Percentiles rank a stretch among this genome's conserved stretches.
phyloP scores from a whole-genome alignment of 2,329 filamentous ascomycete genomes.

The Simplicillium sp. region DNA sequence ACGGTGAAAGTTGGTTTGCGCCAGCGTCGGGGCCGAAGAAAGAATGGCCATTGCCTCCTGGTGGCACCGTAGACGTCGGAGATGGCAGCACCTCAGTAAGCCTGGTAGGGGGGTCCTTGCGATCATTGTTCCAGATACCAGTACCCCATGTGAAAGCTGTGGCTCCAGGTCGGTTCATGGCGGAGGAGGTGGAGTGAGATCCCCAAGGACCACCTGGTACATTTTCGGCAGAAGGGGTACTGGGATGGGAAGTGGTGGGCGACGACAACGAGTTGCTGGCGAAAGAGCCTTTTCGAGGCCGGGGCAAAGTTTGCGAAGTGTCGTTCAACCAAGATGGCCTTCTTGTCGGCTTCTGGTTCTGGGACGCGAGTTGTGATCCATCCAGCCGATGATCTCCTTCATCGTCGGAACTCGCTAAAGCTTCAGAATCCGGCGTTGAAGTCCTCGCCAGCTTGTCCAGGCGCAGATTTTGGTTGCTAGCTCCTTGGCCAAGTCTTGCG shows the following conservation, averaged over 20 bases:
- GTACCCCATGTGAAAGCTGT: constrained; percentile 62
- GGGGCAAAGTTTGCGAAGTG: constrained; percentile 52
- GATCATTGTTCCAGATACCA: constrained; percentile 73
- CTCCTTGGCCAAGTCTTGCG: constrained; percentile 40
- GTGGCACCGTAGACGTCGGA: constrained; percentile 54
- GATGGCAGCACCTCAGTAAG: constrained; percentile 67
- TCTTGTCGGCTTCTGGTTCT: constrained; percentile 53
- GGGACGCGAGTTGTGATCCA: constrained; percentile 33
- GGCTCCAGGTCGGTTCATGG: constrained; percentile 35
- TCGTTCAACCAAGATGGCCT: constrained; percentile 84
- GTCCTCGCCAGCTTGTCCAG: constrained; percentile 73
- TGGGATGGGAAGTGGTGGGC: constrained; percentile 70
- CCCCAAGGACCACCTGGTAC: constrained; percentile 43
- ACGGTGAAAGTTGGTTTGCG: constrained; percentile 39
- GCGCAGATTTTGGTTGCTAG: constrained; percentile 52
- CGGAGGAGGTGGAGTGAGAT: constrained; percentile 37
- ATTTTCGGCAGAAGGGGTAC: constrained; percentile 62
- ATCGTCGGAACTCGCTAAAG: constrained; percentile 87
- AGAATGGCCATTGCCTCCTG: constrained; percentile 28
- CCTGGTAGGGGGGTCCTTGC: constrained; percentile 68
- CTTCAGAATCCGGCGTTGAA: constrained; percentile 90
- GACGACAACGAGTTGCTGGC: constrained; percentile 63
- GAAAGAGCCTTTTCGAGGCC: constrained; percentile 68
- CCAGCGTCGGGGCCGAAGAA: constrained; percentile 40
- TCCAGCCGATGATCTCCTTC: constrained; percentile 63